phyloP scores from a whole-genome alignment of 2,329 filamentous ascomycete species.

The Neurospora sp. region DNA sequence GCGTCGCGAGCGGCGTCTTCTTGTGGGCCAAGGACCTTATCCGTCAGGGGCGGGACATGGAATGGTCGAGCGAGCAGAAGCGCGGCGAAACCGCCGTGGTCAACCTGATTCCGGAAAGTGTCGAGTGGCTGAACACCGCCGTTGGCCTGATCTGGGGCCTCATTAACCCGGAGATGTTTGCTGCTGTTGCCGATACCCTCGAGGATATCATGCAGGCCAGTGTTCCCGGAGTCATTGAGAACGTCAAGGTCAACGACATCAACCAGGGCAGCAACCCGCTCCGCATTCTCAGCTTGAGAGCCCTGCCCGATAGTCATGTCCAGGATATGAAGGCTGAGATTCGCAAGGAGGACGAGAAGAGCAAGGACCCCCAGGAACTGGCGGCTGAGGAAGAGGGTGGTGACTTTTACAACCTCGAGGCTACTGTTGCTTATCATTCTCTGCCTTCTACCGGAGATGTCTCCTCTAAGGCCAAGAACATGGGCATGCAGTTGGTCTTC shows the following conservation, averaged over 20 bases:
- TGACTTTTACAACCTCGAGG: slow-evolving; percentile 86
- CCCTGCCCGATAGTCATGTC: slow-evolving; percentile 74
- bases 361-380: slow-evolving; percentile 75
- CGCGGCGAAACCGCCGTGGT: slow-evolving; percentile 77
- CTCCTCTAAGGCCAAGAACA: slow-evolving; percentile 79
- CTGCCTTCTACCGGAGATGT: slow-evolving; percentile 60
- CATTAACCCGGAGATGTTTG: slow-evolving; percentile 92
- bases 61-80: slow-evolving; percentile 81
- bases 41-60: slow-evolving; percentile 67
- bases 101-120: slow-evolving; percentile 85
- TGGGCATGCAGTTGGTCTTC: slow-evolving; percentile 95
- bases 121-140: slow-evolving; percentile 92
- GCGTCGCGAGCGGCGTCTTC: slow-evolving; percentile 67
- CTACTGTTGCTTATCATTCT: slow-evolving; percentile 84
- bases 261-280: slow-evolving; percentile 87
- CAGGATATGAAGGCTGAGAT: slow-evolving; percentile 73
- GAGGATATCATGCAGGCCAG: slow-evolving; percentile 97
- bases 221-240: slow-evolving; percentile 82
- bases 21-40: slow-evolving; percentile 86
- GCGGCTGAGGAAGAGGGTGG: slow-evolving; percentile 85
- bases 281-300: slow-evolving; percentile 75
- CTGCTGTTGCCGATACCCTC: slow-evolving; percentile 80
- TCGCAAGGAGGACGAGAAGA: slow-evolving; percentile 66
- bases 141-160: slow-evolving; percentile 79
- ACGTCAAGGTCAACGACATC: slow-evolving; percentile 90